These are phyloP conservation scores for Otatea glauca DNA, from an alignment of 176 grass and related monocot species.

Conservation along the genomic window DNA sequence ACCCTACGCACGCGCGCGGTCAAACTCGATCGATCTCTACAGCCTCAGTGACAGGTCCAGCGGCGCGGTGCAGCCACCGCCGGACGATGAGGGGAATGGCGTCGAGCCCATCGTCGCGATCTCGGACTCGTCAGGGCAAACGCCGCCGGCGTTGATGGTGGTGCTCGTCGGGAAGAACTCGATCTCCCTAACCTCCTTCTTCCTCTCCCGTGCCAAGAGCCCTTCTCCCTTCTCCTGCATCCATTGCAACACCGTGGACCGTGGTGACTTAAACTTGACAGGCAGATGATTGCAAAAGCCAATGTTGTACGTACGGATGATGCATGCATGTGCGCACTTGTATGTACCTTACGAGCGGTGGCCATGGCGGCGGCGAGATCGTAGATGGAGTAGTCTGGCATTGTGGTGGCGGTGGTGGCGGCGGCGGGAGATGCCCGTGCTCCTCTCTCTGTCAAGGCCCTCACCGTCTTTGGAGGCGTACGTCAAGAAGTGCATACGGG, in stretches of 20 bases:
- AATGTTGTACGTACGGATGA: background rate
- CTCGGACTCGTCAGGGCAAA: slow-evolving; percentile 11
- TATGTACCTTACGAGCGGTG: slow-evolving; percentile 47
- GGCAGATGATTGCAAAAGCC: background rate
- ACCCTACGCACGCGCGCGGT: background rate
- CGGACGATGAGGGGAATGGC: slow-evolving; percentile 4
- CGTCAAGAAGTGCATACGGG: slow-evolving; percentile 10
- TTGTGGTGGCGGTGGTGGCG: background rate
- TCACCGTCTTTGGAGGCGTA: slow-evolving; percentile 42
- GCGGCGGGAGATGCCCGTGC: background rate
- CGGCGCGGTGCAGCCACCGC: slow-evolving; percentile 1
- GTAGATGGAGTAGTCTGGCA: slow-evolving; percentile 53
- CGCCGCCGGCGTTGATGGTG: background rate
- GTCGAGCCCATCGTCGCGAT: background rate
- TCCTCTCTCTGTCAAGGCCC: slow-evolving; percentile 37
- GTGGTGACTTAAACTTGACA: background rate
- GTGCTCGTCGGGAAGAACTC: slow-evolving; percentile 65
- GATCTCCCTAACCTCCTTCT: slow-evolving; percentile 58
- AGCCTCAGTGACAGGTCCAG: slow-evolving; percentile 69
- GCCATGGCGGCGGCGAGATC: slow-evolving; percentile 56
- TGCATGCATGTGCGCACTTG: background rate
- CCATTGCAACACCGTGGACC: background rate
- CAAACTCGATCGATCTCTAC: slow-evolving; percentile 8
- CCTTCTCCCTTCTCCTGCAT: slow-evolving; percentile 14
- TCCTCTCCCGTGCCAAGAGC: slow-evolving; percentile 29